phyloP scores from a whole-genome alignment of 768 basidiomycete genomes.

The Lentinula edodes region DNA sequence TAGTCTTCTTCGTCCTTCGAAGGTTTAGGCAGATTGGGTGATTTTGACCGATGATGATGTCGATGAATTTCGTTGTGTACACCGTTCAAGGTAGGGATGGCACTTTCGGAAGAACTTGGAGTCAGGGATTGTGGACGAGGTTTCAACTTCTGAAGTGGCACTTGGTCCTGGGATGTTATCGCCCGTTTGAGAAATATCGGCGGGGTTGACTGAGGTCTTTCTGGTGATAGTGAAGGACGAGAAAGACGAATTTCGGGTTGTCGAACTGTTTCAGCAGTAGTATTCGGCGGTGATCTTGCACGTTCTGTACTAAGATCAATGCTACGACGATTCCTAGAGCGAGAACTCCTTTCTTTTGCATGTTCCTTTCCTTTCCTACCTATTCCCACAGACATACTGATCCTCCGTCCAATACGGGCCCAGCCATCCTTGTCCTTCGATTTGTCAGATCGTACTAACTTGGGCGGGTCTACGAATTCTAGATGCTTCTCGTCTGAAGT shows the following conservation, averaged over 20 bases:
- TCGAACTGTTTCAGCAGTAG: not conserved
- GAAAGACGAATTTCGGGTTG: conserved; percentile 6
- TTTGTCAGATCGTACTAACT: conserved; percentile 22
- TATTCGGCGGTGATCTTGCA: not conserved
- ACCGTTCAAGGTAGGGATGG: conserved; percentile 13
- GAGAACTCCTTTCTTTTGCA: conserved; percentile 17
- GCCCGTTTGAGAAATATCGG: conserved; percentile 4
- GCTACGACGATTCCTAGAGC: conserved; percentile 6
- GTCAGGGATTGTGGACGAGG: conserved; percentile 1
- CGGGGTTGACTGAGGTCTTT: conserved; percentile 12
- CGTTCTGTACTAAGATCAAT: not conserved
- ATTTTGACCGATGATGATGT: conserved; percentile 30
- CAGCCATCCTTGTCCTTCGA: conserved; percentile 46
- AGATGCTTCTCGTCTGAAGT: conserved; percentile 28
- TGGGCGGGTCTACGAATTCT: conserved; percentile 28
- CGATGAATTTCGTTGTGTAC: conserved; percentile 15
- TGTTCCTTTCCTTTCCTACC: conserved; percentile 31
- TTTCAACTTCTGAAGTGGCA: not conserved
- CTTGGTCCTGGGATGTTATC: not conserved
- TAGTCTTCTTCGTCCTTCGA: conserved; percentile 57
- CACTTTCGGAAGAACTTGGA: not conserved
- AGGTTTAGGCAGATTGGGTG: conserved; percentile 49
- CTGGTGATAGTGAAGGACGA: not conserved
- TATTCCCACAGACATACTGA: conserved; percentile 55
- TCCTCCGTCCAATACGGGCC: conserved; percentile 59